These are phyloP conservation scores for Phytopythium sindhum DNA, from an alignment of 352 stramenopile species.

Conservation along the genomic window DNA sequence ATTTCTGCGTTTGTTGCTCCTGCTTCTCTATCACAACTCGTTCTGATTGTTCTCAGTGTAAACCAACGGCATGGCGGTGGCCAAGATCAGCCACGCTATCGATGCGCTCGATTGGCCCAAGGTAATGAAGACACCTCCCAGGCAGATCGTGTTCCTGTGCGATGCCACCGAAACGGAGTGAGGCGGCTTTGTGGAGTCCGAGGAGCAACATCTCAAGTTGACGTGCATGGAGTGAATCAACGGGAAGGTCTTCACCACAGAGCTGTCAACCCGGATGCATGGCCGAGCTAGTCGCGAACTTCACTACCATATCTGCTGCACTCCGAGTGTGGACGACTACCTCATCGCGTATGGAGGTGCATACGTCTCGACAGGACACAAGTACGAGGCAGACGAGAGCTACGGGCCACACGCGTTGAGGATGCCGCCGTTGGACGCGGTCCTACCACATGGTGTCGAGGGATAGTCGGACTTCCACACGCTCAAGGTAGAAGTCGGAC, in stretches of 20 bases:
- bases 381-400: neutral
- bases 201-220: neutral
- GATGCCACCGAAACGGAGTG: neutral
- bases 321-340: neutral
- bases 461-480: neutral
- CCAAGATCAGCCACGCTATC: neutral
- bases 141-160: neutral
- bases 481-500: neutral
- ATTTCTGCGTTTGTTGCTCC: too few relatives aligned
- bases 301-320: neutral
- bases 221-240: neutral
- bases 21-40: too few relatives aligned
- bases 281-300: neutral
- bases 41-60: too few relatives aligned
- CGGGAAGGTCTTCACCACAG: neutral
- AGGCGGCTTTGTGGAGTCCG: neutral
- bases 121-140: neutral
- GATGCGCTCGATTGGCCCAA: neutral
- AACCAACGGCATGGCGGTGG: neutral
- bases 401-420: neutral
- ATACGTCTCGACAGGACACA: neutral
- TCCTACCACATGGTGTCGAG: neutral
- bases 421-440: neutral
- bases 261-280: neutral
- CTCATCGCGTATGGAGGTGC: neutral